Evolutionary conservation across 352 stramenopile genomes (phyloP), one percentile per base, ranked within the genome.

Genomic region (Aphanomyces astaci): DNA sequence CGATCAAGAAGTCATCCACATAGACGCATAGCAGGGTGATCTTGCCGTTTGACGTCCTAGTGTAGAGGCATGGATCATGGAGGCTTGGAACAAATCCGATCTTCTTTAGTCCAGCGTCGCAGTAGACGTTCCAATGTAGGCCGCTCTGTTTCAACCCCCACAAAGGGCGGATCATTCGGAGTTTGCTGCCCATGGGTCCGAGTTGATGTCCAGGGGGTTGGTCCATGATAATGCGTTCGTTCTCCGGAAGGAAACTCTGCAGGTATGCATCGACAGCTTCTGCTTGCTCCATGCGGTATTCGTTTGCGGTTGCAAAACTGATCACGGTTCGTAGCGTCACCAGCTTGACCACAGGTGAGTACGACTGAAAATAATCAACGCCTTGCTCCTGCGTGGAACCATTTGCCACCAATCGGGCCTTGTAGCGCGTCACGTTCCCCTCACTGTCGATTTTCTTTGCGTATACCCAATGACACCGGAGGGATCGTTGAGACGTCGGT

Each of bases 381-480:
- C 71, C 69, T 17, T 66, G 64, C 17, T 64, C 55, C 56, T 82
- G 76, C 27, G 63, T 63, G 55, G 75, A 82, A 0, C 76, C 74
- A 1, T 72, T 65, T 5, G 66, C 71, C 3, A 78, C 66, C 1
- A 82, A 32, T 3, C 76, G 33, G 31, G 69, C 72, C 53, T 76
- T 80, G 59, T 75, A 79, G 4, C 70, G 64, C 4, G 73, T 30
- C 1, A 84, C 62, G 0, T 71, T 36, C 32, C 78, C 74, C 9
- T 69, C 9, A 45, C 73, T 63, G 52, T 82, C 70, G 27, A 60
- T 49, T 63, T 80, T 84, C 53, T 72, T 73, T 4, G 55, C 66
- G 39, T 80, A 81, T 0, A 79, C 66, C 65, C 76, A 82, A 1
- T 75, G 63, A 48, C 40, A 48, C n/a, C n/a, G n/a, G n/a, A n/a